A percentile compares a stretch with the other conserved stretches of the same genome.
Evolutionary conservation across 2,329 filamentous ascomycete species (phyloP).

Genomic region (Aspergillus piperis): DNA sequence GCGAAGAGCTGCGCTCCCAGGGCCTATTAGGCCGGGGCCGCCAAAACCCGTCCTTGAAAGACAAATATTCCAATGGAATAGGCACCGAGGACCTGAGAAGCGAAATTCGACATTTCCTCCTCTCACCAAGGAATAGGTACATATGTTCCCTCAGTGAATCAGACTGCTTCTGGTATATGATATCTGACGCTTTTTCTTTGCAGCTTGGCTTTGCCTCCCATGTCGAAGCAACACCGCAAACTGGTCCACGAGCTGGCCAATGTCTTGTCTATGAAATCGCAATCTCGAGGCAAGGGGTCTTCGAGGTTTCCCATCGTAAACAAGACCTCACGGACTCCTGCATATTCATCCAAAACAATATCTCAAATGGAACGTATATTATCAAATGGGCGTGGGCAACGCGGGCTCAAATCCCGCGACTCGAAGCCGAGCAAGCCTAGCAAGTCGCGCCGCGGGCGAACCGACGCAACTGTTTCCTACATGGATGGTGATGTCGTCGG

Average conservation of each 20-base stretch:
- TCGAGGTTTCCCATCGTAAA: slow-evolving; percentile 75
- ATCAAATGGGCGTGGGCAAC: slow-evolving; percentile 34
- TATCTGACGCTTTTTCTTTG: slow-evolving; percentile 12
- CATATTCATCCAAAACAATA: slow-evolving; percentile 60
- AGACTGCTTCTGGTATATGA: neutral
- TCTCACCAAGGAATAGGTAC: slow-evolving; percentile 64
- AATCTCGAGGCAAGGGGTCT: slow-evolving; percentile 73
- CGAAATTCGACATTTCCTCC: slow-evolving; percentile 72
- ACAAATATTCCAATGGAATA: slow-evolving; percentile 75
- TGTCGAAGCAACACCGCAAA: slow-evolving; percentile 76
- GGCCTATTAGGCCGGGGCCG: slow-evolving; percentile 64
- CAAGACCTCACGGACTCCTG: slow-evolving; percentile 68
- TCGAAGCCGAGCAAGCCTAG: slow-evolving; percentile 20
- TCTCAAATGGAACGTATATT: slow-evolving; percentile 46
- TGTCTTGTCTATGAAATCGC: slow-evolving; percentile 76
- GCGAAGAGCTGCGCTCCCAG: slow-evolving; percentile 67
- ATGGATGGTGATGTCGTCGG: slow-evolving; percentile 88
- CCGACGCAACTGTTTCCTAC: slow-evolving; percentile 58
- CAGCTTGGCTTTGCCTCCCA: slow-evolving; percentile 76
- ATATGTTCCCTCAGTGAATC: slow-evolving; percentile 26
- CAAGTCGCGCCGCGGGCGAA: slow-evolving; percentile 39
- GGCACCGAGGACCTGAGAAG: slow-evolving; percentile 67
- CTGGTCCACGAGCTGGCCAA: slow-evolving; percentile 77
- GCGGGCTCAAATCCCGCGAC: slow-evolving; percentile 28
- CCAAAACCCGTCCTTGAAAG: slow-evolving; percentile 60